phyloP scores from a whole-genome alignment of 345 rosid species.

The Mangifera indica region DNA sequence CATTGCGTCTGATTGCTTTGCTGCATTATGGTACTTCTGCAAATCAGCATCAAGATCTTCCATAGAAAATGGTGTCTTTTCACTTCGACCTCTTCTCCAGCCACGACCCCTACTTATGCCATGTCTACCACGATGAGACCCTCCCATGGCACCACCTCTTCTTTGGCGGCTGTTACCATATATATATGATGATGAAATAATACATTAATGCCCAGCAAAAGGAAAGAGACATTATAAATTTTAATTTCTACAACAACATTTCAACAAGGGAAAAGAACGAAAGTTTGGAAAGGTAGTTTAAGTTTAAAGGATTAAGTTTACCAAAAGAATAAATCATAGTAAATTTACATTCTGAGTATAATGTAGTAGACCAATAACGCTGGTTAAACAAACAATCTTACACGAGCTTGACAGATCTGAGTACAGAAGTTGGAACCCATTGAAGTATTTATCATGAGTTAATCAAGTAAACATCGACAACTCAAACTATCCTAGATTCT shows the following conservation, averaged over 20 bases:
- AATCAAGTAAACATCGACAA: neutral
- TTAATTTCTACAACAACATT: too few species aligned
- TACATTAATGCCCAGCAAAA: too few species aligned
- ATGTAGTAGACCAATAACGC: neutral
- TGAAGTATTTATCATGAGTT: neutral
- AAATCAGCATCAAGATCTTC: constrained; percentile 64
- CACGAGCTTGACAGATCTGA: neutral
- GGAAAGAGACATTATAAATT: too few species aligned
- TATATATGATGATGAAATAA: neutral
- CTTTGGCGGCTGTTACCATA: constrained; percentile 35
- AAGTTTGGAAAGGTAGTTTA: neutral
- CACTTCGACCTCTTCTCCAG: constrained; percentile 36
- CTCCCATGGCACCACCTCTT: constrained; percentile 40
- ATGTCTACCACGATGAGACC: constrained; percentile 38
- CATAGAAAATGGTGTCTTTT: constrained; percentile 35
- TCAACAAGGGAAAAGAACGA: too few species aligned
- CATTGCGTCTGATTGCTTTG: constrained; percentile 43
- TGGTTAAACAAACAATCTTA: neutral
- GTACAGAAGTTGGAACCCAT: neutral
- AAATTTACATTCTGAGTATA: neutral
- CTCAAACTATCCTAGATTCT: neutral
- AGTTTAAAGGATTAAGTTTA: neutral
- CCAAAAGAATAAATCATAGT: neutral
- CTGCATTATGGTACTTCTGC: constrained; percentile 56
- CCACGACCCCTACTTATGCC: constrained; percentile 41